Conservation (phyloP, 345 rosid species). For the Gossypium ekmanianum region DNA sequence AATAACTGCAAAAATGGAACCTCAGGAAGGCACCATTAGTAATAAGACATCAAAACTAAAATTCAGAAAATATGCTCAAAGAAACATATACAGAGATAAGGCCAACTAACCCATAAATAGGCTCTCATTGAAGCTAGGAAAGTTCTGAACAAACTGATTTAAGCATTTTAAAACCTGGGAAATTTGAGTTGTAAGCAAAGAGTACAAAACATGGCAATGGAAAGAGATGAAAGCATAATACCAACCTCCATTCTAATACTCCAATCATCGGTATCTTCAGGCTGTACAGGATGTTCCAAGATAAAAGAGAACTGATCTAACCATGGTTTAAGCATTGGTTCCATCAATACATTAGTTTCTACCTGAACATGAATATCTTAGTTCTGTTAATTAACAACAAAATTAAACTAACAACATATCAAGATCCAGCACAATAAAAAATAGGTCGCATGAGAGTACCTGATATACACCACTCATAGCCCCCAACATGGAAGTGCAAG, state of each 20-base stretch:
- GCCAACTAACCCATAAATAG: slow-evolving; percentile 62
- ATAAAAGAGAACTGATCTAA: slow-evolving; percentile 62
- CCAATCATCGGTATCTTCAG: slow-evolving; percentile 97
- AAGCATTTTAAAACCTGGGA: slow-evolving; percentile 86
- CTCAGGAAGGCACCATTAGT: slow-evolving; percentile 17
- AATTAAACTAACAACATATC: slow-evolving; percentile 18
- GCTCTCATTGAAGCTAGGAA: slow-evolving; percentile 57
- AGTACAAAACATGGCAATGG: not conserved
- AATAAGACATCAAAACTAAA: slow-evolving; percentile 6
- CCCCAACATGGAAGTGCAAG: slow-evolving; percentile 74
- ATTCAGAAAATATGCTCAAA: not conserved
- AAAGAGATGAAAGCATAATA: slow-evolving; percentile 17
- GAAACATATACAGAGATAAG: not conserved
- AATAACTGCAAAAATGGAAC: slow-evolving; percentile 50
- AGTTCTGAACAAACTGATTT: slow-evolving; percentile 87
- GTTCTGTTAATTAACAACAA: slow-evolving; percentile 32
- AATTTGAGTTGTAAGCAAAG: not conserved
- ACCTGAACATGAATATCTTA: slow-evolving; percentile 50
- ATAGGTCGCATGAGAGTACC: slow-evolving; percentile 37
- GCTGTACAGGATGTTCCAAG: slow-evolving; percentile 64
- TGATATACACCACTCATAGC: slow-evolving; percentile 75
- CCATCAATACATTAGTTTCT: slow-evolving; percentile 55
- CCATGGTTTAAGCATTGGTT: slow-evolving; percentile 68
- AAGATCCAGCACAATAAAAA: slow-evolving; percentile 16
- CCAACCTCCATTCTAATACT: slow-evolving; percentile 85